Conservation (phyloP, 805 yeast genomes). For the Candida nanaspora region DNA sequence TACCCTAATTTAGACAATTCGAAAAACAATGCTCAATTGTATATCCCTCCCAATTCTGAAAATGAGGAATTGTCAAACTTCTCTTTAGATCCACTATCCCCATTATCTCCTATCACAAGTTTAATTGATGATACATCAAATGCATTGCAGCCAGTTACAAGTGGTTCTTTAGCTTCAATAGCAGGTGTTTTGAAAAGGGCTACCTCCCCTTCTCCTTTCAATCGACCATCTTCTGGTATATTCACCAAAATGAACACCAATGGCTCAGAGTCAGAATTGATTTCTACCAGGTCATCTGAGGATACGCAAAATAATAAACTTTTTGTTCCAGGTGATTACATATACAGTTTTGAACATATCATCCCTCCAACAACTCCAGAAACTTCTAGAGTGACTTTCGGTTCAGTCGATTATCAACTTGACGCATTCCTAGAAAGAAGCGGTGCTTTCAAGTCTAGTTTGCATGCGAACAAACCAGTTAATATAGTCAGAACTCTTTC, state of each 20-base stretch:
- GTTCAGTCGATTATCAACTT: constrained; percentile 63
- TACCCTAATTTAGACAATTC: constrained; percentile 19
- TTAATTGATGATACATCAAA: constrained; percentile 3
- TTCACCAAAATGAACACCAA: constrained; percentile 3
- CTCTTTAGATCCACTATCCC: constrained; percentile 27
- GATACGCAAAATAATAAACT: constrained; percentile 20
- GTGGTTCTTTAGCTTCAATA: constrained; percentile 20
- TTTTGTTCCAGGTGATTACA: constrained; percentile 84
- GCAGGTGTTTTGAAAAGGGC: constrained; percentile 22
- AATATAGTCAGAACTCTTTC: constrained; percentile 68
- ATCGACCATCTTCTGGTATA: constrained; percentile 2
- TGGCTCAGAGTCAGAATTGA: constrained; percentile 10
- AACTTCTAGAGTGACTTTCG: constrained; percentile 69
- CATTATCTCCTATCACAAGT: constrained; percentile 23
- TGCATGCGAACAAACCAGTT: constrained; percentile 58
- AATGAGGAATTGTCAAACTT: constrained; percentile 28
- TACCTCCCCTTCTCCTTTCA: constrained; percentile 15
- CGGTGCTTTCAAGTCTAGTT: constrained; percentile 81
- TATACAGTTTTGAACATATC: constrained; percentile 87
- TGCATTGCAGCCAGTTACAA: constrained; percentile 4
- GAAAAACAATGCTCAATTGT: constrained; percentile 44
- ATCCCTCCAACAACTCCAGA: constrained; percentile 81
- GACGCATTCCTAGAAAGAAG: constrained; percentile 66
- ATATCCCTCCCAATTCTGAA: constrained; percentile 22
- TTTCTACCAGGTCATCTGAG: constrained; percentile 15